phyloP scores from a whole-genome alignment of 164 flowering plant species.

The Chloranthus sessilifolius region DNA sequence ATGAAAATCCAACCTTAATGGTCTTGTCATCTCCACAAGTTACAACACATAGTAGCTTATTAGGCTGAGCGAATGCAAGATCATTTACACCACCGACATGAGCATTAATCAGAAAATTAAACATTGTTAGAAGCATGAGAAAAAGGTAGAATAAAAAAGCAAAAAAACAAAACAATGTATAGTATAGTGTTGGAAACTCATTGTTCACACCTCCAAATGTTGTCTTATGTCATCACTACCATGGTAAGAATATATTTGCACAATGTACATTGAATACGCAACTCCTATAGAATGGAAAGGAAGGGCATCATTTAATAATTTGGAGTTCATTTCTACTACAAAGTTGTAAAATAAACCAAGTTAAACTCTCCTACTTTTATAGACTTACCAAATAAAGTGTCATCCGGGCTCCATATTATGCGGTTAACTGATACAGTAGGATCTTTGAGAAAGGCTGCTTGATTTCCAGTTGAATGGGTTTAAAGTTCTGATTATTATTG shows the following conservation, averaged over 20 bases:
- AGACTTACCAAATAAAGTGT: conserved; percentile 68
- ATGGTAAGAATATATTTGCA: conserved; percentile 78
- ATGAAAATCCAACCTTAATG: conserved; percentile 53
- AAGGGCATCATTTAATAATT: neutral
- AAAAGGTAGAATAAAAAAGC: neutral
- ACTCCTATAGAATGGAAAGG: too few species aligned
- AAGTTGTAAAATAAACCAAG: neutral
- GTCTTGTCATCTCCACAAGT: conserved; percentile 95
- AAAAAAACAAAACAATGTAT: too few species aligned
- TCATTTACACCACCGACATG: conserved; percentile 92
- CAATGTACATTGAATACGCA: conserved; percentile 80
- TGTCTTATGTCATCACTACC: conserved; percentile 59
- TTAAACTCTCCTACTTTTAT: neutral
- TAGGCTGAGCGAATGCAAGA: conserved; percentile 78
- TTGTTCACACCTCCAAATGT: conserved; percentile 72
- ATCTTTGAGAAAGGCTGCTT: conserved; percentile 58
- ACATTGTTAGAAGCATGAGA: conserved; percentile 1
- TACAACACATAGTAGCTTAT: conserved; percentile 75
- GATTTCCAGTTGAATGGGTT: too few species aligned
- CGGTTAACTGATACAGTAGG: conserved; percentile 71
- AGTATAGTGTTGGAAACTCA: too few species aligned
- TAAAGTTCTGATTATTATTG: too few species aligned
- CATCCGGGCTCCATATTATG: conserved; percentile 87
- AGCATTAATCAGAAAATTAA: conserved; percentile 42
- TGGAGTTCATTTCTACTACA: neutral